Base-by-base conservation (phyloP, 805 yeast species). In the Candida coleopterorum region DNA sequence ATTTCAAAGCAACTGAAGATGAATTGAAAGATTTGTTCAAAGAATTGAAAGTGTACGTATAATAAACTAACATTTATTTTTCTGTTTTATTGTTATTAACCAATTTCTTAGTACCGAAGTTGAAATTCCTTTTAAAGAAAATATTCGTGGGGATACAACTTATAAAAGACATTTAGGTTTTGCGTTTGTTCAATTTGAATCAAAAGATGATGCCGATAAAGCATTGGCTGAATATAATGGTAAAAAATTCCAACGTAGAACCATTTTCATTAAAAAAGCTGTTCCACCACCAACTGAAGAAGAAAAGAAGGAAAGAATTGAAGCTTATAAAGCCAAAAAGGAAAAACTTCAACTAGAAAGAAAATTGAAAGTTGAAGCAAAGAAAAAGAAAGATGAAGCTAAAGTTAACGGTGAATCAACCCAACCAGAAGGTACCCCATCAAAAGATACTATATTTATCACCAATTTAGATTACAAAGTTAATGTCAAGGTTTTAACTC, bases 401-500 rank as follows among this genome's bases (percentile, higher is more conserved):
- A 21, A 34, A 7, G 42, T 40, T 33, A 20, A 37, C 12, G 34
- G 38, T n/a, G 34, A 34, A 34, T 32, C 44, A 34, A 38, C 40
- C 44, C 39, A 47, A 2, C 69, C 70, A 11, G 76, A 72, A 39
- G 84, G 84, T 14, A 55, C 58, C 15, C 73, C 76, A 12, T 77
- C 86, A 3, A 59, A 58, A 29, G 74, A 70, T 37, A 79, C 87
- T 3, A 67, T 80, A 23, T 81, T 78, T 56, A 69, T 81, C 42
- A 72, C 79, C 32, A 79, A 78, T 49, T 62, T 81, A 48, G 79
- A 76, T 45, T 70, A 68, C 46, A 66, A 63, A 39, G 73, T 71
- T 18, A 70, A 71, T 28, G 62, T 57, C 22, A 70, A 69, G 28
- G 68, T 68, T 32, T 62, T 81, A 50, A 58, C 48, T 40, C 65